Conservation (phyloP, 768 basidiomycete genomes). For the Leccinum truebloodii region DNA sequence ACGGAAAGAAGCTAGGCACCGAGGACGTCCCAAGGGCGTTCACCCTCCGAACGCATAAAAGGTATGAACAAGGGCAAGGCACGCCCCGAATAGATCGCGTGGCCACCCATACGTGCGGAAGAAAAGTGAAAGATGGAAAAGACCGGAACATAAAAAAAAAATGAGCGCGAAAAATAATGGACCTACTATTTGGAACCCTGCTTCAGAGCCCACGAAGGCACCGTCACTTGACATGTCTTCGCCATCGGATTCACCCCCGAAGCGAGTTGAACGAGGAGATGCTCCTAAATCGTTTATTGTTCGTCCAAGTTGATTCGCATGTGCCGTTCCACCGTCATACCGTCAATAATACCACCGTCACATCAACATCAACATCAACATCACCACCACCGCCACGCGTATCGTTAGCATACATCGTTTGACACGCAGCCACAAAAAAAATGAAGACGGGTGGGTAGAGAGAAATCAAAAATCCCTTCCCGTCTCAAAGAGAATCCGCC, state of each 20-base stretch:
- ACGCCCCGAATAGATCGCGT: not conserved
- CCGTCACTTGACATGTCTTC: constrained; percentile 26
- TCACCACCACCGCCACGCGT: not conserved
- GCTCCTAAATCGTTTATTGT: constrained; percentile 31
- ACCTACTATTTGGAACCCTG: constrained; percentile 37
- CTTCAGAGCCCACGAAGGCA: constrained; percentile 29
- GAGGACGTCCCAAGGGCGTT: not conserved
- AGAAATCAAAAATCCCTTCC: not conserved
- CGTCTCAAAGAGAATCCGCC: not conserved
- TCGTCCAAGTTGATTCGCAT: not conserved
- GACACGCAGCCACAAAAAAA: not conserved
- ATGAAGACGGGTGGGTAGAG: not conserved
- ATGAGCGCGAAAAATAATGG: not conserved
- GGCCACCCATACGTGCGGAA: not conserved
- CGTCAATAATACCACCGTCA: not conserved
- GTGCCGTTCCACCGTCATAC: not conserved
- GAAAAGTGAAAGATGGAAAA: not conserved
- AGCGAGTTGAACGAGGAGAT: constrained; percentile 43
- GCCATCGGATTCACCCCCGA: constrained; percentile 40
- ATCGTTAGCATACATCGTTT: not conserved
- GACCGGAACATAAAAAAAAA: not conserved
- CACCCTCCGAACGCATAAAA: not conserved
- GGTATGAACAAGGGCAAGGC: not conserved
- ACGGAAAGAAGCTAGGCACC: constrained; percentile 3
- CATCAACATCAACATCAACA: not conserved